A percentile compares a stretch with the other conserved stretches of the same genome.
Conservation (phyloP, 2,329 filamentous ascomycete species). For the Ceratocystis albifundus region DNA sequence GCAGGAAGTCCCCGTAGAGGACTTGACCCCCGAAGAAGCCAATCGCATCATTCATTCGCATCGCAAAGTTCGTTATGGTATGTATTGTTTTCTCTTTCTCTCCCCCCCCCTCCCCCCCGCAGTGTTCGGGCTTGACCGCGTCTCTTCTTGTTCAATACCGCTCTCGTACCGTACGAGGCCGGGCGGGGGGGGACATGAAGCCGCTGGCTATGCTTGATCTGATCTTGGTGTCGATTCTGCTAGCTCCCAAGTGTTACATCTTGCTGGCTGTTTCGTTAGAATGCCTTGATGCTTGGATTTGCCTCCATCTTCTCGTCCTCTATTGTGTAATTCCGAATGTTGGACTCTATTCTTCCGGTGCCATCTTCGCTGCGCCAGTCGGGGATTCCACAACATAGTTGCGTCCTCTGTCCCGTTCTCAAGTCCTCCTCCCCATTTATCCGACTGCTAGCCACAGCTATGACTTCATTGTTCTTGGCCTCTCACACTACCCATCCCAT, state of each 20-base stretch:
- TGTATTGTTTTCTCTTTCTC: conserved; percentile 27
- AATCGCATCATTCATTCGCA: conserved; percentile 58
- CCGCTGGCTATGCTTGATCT: neutral
- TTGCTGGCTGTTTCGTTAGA: neutral
- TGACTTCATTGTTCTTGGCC: conserved; percentile 2
- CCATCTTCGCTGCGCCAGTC: neutral
- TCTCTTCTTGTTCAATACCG: neutral
- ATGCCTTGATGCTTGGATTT: neutral
- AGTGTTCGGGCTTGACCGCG: neutral
- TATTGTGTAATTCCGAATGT: too few species aligned
- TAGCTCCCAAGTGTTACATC: neutral
- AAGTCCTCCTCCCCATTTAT: neutral
- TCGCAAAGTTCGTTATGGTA: conserved; percentile 57
- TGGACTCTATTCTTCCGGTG: neutral
- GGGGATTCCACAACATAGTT: neutral
- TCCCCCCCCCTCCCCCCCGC: neutral
- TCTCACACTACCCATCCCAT: neutral
- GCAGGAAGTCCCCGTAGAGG: conserved; percentile 39
- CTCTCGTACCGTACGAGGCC: neutral
- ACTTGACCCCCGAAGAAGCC: conserved; percentile 53
- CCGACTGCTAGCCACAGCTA: neutral
- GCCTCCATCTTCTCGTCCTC: neutral
- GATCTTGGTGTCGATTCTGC: neutral
- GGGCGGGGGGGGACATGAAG: neutral
- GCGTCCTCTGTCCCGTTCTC: neutral